Evolutionary conservation across 768 basidiomycete genomes (phyloP), one percentile per base, ranked within the genome.

Genomic region (Leccinum sublutescens): DNA sequence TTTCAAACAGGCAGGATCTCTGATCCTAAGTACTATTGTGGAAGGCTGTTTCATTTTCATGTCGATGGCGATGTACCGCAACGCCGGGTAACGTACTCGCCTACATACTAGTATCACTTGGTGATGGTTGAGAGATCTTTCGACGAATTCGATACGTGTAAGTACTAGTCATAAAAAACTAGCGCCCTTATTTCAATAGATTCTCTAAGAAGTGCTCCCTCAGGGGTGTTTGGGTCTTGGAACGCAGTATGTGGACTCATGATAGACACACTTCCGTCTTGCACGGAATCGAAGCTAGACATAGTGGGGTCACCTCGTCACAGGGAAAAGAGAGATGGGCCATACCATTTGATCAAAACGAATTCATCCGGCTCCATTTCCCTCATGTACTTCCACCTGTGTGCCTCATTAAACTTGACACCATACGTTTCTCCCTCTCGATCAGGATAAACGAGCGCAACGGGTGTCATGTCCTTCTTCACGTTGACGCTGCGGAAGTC

Each of bases 321-420:
- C 31, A 23, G 14, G 4, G 7, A 34, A 3, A 8, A 49, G 25
- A 55, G 12, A 17, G 23, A 36, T 8, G n/a, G 61, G 11, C 31
- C 75, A 31, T 52, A 82, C 80, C 80, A 81, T 62, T 82, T 81
- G 52, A 82, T 79, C 52, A 82, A 63, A 17, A 77, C 78, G 45
- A 73, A 72, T 58, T 83, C 81, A n/a, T 79, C 76, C 1, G 78
- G 74, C 29, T 66, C 70, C 75, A 81, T 75, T 1, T 75, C 80
- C 59, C 68, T 71, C 61, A 79, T 55, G 59, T 80, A 82, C 59
- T 78, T 78, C 80, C 81, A 82, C 61, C 64, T 65, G 53, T 82
- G 78, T 29, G 58, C 62, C 19, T 74, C 71, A 56, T 76, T 79
- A 6, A 15, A 48, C n/a, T 68, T 71, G 49, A 82, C 74, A 38